Evolutionary conservation across 495 filamentous ascomycete species (phyloP), one percentile per base, ranked within the genome.

Genomic region (Aspergillus taichungensis): DNA sequence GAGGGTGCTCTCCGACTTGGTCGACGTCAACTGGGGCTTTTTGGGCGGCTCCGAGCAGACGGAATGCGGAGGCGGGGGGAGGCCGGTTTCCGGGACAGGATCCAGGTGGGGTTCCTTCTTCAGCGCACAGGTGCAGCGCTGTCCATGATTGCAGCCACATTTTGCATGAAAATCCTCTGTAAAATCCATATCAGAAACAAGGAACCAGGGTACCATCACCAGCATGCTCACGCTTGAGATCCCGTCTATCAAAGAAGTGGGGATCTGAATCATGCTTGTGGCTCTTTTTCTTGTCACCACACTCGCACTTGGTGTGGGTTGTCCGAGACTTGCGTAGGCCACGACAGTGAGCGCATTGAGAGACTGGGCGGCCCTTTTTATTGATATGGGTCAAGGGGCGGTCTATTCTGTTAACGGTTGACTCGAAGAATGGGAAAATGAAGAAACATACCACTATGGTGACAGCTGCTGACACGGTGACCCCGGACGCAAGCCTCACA

Each of bases 331-430:
- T 97, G 78, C 92, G 89, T 73, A 94, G 85, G 53, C 84, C 79
- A 67, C 92, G 90, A 68, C 92, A 99, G 72, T 97, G 92, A 57
- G 86, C 76, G 67, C 92, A 99, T 84, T 99, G 92, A 65, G 91
- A 94, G 57, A 97, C 91, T 54, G 92, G 92, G 55, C 92, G 85
- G 66, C 92, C 92, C 68, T 99, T 97, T 69, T 95, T 95, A 72
- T 92, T 92, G 76, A 97, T 95, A 64, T 92, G 92, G 62, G 84
- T 82, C 49, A 99, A 80, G 52, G 85, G 86, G 55, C 92, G 87
- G 67, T 96, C 92, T 96, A 38, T 29, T 11, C 43, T 58, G 62
- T 63, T 57, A 69, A n/a, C n/a, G n/a, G 57, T 34, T 52, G 35
- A 32, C 34, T 42, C 39, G 35, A 40, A 42, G 40, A 59, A 49